phyloP scores from a whole-genome alignment of 495 filamentous ascomycete species.

The Podospora anserina region DNA sequence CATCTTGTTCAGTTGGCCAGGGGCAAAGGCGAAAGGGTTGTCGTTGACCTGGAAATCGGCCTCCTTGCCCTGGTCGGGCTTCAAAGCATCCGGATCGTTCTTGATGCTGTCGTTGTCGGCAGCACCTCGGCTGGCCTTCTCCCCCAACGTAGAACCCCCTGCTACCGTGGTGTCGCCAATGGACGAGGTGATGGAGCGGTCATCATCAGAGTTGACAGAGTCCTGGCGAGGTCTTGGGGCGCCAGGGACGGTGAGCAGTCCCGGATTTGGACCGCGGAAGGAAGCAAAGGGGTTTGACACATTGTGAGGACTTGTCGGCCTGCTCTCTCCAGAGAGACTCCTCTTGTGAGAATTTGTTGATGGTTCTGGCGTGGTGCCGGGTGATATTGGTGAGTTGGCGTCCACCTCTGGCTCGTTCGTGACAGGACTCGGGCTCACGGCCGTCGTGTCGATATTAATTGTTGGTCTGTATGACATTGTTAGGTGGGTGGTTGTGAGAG shows the following conservation, averaged over 20 bases:
- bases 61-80: slow-evolving; percentile 63
- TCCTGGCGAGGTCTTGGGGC: slow-evolving; percentile 50
- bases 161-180: slow-evolving; percentile 41
- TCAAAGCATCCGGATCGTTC: slow-evolving; percentile 54
- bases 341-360: slow-evolving; percentile 45
- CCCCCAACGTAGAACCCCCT: slow-evolving; percentile 36
- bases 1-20: slow-evolving; percentile 70
- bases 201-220: slow-evolving; percentile 52
- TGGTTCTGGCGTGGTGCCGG: slow-evolving; percentile 41
- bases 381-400: slow-evolving; percentile 43
- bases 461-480: slow-evolving; percentile 50
- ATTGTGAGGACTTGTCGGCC: slow-evolving; percentile 89
- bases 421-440: slow-evolving; percentile 46
- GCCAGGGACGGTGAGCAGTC: slow-evolving; percentile 50
- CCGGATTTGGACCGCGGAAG: slow-evolving; percentile 42
- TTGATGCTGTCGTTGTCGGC: slow-evolving; percentile 48
- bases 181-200: slow-evolving; percentile 43
- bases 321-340: slow-evolving; percentile 54
- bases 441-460: slow-evolving; percentile 73
- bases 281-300: slow-evolving; percentile 63
- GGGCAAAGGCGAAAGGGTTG: slow-evolving; percentile 69
- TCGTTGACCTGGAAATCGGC: slow-evolving; percentile 61
- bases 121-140: slow-evolving; percentile 34
- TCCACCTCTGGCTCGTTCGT: slow-evolving; percentile 20
- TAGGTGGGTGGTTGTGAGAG: slow-evolving; percentile 11